Percentiles rank a stretch among this genome's conserved stretches.
These are phyloP conservation scores for Stereum hirsutum DNA, from an alignment of 1,284 basidiomycete genomes.

Conservation along the genomic window DNA sequence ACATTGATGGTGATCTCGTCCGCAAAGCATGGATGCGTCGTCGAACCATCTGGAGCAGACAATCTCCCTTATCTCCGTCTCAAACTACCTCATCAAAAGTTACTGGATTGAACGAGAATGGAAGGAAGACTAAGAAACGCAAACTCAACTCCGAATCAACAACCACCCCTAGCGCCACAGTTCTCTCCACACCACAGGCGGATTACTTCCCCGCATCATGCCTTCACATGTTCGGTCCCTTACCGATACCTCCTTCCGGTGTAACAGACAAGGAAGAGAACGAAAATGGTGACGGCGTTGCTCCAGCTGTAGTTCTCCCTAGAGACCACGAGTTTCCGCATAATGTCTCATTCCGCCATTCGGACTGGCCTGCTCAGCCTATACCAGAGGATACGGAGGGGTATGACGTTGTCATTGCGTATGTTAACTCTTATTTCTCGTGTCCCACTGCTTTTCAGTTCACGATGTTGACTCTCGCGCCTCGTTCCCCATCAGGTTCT, in stretches of 20 bases:
- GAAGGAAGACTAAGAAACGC: slow-evolving; percentile 23
- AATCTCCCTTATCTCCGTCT: slow-evolving; percentile 26
- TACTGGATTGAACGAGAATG: too few species aligned
- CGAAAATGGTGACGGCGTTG: too few species aligned
- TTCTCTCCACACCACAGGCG: slow-evolving; percentile 2
- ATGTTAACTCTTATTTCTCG: slow-evolving; percentile 17
- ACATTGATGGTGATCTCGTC: slow-evolving; percentile 69
- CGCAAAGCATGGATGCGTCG: slow-evolving; percentile 63
- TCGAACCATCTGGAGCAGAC: slow-evolving; percentile 59
- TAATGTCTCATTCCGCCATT: slow-evolving; percentile 59
- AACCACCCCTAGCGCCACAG: not conserved
- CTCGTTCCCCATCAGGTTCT: slow-evolving; percentile 43
- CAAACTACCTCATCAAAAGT: not conserved
- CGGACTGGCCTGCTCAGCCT: slow-evolving; percentile 57
- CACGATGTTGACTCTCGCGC: not conserved
- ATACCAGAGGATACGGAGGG: slow-evolving; percentile 47
- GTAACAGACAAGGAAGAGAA: slow-evolving; percentile 20
- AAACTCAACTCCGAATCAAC: slow-evolving; percentile 9
- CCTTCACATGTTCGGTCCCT: slow-evolving; percentile 61
- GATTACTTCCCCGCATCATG: slow-evolving; percentile 69
- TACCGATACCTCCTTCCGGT: slow-evolving; percentile 49
- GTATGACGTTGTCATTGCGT: slow-evolving; percentile 74
- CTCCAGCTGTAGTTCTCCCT: too few species aligned
- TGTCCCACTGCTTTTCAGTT: not conserved
- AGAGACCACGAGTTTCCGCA: slow-evolving; percentile 67